These are phyloP conservation scores for Sporothrix dimorphospora DNA, from an alignment of 2,329 filamentous ascomycete genomes.

Conservation along the genomic window DNA sequence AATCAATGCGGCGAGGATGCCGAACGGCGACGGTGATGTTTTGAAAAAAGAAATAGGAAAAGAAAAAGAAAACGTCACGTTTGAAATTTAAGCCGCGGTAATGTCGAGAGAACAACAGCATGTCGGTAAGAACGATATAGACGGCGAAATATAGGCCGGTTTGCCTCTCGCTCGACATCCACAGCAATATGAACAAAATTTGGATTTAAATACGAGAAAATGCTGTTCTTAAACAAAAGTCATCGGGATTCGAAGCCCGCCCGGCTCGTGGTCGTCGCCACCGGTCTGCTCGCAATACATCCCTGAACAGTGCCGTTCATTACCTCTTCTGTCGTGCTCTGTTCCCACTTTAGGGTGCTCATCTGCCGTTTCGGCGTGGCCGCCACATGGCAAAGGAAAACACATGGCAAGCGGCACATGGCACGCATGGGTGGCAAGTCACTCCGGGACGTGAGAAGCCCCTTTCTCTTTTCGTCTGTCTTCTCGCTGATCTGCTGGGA, in stretches of 20 bases:
- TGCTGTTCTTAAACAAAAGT: neutral
- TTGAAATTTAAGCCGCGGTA: no score
- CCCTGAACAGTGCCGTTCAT: neutral
- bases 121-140: no score
- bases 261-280: neutral
- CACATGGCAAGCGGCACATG: constrained; percentile 6
- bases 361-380: neutral
- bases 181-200: neutral
- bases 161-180: neutral
- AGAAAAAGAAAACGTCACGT: no score
- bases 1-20: no score
- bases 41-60: no score
- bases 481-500: neutral
- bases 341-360: constrained; percentile 5
- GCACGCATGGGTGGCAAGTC: neutral
- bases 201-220: neutral
- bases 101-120: neutral
- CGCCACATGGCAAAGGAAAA: neutral
- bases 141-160: no score
- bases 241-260: neutral
- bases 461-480: neutral
- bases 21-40: no score
- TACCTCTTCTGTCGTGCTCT: neutral
- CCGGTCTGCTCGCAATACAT: neutral
- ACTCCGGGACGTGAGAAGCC: neutral